Percentiles rank a stretch among this genome's conserved stretches.
Evolutionary conservation across 2,329 filamentous ascomycete genomes (phyloP).

Genomic region (Fusarium incarnatum): DNA sequence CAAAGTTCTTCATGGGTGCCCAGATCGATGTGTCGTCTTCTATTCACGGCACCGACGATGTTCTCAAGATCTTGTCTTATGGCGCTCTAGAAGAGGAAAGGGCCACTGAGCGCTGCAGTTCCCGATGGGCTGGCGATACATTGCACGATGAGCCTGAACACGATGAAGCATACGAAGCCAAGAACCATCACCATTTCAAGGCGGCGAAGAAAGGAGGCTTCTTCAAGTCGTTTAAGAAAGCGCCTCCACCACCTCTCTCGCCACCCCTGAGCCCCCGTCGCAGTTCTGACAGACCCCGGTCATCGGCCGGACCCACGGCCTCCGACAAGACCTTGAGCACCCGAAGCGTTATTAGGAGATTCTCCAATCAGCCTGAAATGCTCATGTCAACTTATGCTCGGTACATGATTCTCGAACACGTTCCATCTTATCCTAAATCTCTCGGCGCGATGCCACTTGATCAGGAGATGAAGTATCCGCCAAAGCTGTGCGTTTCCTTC

Average conservation of each 20-base stretch:
- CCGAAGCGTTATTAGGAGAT: constrained; percentile 40
- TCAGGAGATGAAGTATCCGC: constrained; percentile 46
- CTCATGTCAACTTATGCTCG: constrained; percentile 48
- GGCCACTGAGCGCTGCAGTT: neutral
- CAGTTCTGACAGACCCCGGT: constrained; percentile 43
- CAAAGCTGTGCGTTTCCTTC: constrained; percentile 57
- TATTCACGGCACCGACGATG: constrained; percentile 62
- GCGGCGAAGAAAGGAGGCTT: constrained; percentile 47
- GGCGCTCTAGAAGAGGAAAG: constrained; percentile 45
- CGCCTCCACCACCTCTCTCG: constrained; percentile 38
- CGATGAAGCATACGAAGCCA: constrained; percentile 47
- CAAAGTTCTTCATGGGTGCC: constrained; percentile 65
- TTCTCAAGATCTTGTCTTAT: constrained; percentile 62
- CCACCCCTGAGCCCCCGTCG: constrained; percentile 44
- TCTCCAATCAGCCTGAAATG: constrained; percentile 38
- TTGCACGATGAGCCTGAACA: constrained; percentile 35
- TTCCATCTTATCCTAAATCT: constrained; percentile 40
- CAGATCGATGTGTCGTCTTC: constrained; percentile 69
- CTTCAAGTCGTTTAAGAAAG: constrained; percentile 52
- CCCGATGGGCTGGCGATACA: constrained; percentile 33
- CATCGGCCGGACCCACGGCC: constrained; percentile 34
- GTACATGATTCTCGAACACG: constrained; percentile 50
- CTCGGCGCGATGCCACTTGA: constrained; percentile 43
- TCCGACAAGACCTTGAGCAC: constrained; percentile 46
- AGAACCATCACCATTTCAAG: constrained; percentile 38